A percentile compares a stretch with the other conserved stretches of the same genome.
phyloP scores from a whole-genome alignment of 352 stramenopile genomes.

The Phytophthora sp. region DNA sequence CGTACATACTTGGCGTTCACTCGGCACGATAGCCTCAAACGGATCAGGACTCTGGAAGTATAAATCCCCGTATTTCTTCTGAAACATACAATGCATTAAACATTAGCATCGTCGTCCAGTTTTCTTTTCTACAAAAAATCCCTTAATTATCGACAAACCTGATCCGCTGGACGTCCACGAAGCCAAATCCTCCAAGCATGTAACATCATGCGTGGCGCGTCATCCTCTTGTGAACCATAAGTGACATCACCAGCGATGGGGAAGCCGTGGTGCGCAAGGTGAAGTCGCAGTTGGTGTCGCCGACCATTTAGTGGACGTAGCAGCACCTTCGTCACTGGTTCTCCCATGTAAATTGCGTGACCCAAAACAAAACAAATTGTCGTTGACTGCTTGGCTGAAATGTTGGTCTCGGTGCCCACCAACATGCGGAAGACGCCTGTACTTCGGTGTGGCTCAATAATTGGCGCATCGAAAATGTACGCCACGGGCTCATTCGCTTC shows the following conservation, averaged over 20 bases:
- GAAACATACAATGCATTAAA: conserved; percentile 9
- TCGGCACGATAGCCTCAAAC: conserved; percentile 68
- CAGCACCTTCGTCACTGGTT: conserved; percentile 85
- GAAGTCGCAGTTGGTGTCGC: conserved; percentile 85
- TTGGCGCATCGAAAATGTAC: conserved; percentile 82
- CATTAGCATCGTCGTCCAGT: background rate
- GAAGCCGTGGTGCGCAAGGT: conserved; percentile 76
- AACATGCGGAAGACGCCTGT: conserved; percentile 70
- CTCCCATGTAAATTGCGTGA: conserved; percentile 51
- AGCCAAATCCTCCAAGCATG: conserved; percentile 87
- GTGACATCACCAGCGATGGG: conserved; percentile 82
- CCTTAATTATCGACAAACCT: conserved; percentile 34
- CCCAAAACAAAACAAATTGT: conserved; percentile 83
- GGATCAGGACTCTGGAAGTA: conserved; percentile 73
- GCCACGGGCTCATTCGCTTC: conserved; percentile 55
- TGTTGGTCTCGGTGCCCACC: conserved; percentile 50
- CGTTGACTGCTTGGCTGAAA: conserved; percentile 57
- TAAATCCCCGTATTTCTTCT: conserved; percentile 65
- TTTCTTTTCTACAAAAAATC: background rate
- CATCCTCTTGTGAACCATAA: conserved; percentile 65
- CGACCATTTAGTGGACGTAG: conserved; percentile 80
- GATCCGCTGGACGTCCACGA: conserved; percentile 43
- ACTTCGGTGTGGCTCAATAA: conserved; percentile 61
- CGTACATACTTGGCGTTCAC: conserved; percentile 60
- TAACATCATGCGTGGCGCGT: conserved; percentile 84